Base-by-base conservation (phyloP, 2,329 filamentous ascomycete species). In the Diaporthe citrichinensis region DNA sequence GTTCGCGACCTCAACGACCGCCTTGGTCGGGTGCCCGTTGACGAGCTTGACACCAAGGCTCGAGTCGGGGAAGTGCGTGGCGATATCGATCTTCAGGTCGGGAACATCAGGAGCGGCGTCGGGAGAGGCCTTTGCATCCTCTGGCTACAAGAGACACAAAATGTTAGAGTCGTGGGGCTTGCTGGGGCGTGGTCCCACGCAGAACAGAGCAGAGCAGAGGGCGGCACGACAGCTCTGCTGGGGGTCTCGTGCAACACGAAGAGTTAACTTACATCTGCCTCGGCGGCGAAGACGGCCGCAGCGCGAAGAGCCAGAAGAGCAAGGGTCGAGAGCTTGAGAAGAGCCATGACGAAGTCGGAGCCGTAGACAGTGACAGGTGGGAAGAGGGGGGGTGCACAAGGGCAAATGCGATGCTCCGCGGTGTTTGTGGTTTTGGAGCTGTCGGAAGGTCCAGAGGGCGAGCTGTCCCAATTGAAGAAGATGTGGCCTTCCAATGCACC, bases 31-130 rank as follows among this genome's bases (percentile, higher is more conserved):
- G 79, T 93, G 93, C 82, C 95, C 95, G 84, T 99, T 99, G 88
- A 98, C 91, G 80, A 98, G 92, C 91, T 98, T 98, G 80, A 98
- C 92, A 81, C 96, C 97, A 85, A 98, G 93, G 87, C 97, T 95
- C 87, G 92, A 84, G 82, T 93, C 88, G 85, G 91, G 86, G 87
- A 92, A 90, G 84, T 88, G 88, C 76, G 93, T 90, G 79, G 89
- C 89, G 80, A 93, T 86, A 73, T 92, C 90, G 84, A 94, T 92
- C 78, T 92, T 91, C 81, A 94, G 84, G 79, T 90, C 86, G 80
- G 87, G 76, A 74, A 78, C 74, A 78, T 79, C 76, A 68, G 74
- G 65, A 17, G 78, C 71, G 51, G 77, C 78, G 51, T 79, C 78
- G 67, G 80, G 76, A 51, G 77, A 74, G 49, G 77, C 74, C 34